Conservation (phyloP, 768 basidiomycete species). For the Rossbeevera mucosa region DNA sequence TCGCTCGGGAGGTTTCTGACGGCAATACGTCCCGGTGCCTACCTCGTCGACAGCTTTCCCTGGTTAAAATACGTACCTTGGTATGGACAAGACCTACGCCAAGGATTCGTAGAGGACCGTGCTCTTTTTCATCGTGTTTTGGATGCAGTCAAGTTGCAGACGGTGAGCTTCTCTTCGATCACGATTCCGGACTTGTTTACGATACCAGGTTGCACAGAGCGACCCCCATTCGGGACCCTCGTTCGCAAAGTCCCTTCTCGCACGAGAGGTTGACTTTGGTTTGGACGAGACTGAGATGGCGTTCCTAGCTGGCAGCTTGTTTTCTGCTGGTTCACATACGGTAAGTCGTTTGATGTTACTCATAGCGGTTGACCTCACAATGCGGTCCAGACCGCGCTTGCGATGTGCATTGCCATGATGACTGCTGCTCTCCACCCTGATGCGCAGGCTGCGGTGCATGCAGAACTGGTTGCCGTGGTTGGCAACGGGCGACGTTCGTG, state of each 20-base stretch:
- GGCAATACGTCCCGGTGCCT: conserved; percentile 27
- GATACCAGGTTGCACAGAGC: conserved; percentile 8
- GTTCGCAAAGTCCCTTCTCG: conserved; percentile 51
- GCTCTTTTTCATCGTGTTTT: conserved; percentile 45
- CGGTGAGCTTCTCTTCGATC: conserved; percentile 27
- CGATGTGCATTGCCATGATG: conserved; percentile 44
- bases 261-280: conserved; percentile 44
- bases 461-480: conserved; percentile 47
- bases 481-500: conserved; percentile 29
- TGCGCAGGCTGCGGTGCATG: conserved; percentile 45
- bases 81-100: conserved; percentile 50
- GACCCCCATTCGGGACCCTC: conserved; percentile 31
- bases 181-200: not conserved
- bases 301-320: conserved; percentile 55
- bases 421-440: conserved; percentile 48
- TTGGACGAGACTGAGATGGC: conserved; percentile 49
- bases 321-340: conserved; percentile 55
- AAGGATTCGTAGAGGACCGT: conserved; percentile 48
- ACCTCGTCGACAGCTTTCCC: conserved; percentile 33
- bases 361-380: not conserved
- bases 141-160: conserved; percentile 36
- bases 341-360: conserved; percentile 13
- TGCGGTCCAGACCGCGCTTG: conserved; percentile 38
- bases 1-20: conserved; percentile 18
- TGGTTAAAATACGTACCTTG: conserved; percentile 47